Conservation (phyloP, 441 rosid genomes). For the Eruca vesicaria region DNA sequence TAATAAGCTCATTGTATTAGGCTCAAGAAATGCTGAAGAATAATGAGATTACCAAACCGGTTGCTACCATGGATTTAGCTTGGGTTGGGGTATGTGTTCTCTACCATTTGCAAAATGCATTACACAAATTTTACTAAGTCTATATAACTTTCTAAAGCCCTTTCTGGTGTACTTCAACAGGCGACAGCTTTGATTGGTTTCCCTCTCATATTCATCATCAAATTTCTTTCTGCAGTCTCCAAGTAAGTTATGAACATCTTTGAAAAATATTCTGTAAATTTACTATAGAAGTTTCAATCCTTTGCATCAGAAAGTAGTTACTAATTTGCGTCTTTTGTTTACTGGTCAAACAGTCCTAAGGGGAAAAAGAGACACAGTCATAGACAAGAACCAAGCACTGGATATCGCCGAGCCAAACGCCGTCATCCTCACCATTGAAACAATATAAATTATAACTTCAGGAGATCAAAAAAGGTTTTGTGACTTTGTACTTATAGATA, state of each 20-base stretch:
- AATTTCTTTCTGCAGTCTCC: constrained; percentile 40
- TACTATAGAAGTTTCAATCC: not conserved
- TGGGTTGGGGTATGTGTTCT: constrained; percentile 46
- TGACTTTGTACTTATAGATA: not conserved
- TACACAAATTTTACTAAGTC: not conserved
- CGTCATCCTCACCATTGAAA: constrained; percentile 26
- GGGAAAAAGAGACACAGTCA: constrained; percentile 21
- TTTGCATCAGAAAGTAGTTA: not conserved
- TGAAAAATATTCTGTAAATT: not conserved
- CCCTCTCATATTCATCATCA: constrained; percentile 41
- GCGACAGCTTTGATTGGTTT: constrained; percentile 41
- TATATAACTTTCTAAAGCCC: not conserved
- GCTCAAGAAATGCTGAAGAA: constrained; percentile 46
- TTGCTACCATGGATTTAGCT: constrained; percentile 47
- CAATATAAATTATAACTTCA: constrained; percentile 1
- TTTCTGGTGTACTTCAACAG: constrained; percentile 24
- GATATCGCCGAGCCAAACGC: constrained; percentile 34
- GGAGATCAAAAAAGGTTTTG: constrained; percentile 16
- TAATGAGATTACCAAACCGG: constrained; percentile 40
- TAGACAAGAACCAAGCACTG: constrained; percentile 7
- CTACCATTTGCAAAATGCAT: not conserved
- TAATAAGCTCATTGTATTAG: constrained; percentile 26
- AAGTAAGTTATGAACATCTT: constrained; percentile 36
- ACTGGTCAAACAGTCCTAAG: constrained; percentile 30
- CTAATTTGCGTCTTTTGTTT: not conserved